Base-by-base conservation (phyloP, 208 protist species). In the Wallacemonas rigidus region DNA sequence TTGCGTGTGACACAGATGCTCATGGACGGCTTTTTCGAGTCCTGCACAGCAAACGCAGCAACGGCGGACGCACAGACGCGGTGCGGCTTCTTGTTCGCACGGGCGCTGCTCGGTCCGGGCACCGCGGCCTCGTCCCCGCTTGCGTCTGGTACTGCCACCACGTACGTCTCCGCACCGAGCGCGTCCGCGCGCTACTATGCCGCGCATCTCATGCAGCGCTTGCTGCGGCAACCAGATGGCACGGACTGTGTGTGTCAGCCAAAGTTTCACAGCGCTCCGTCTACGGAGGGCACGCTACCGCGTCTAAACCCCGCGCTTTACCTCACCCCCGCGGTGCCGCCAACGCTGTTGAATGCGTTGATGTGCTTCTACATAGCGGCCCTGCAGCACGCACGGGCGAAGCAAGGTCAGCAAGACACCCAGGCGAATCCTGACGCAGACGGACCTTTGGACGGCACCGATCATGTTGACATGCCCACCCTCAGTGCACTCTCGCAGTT, bases 181-280 rank as follows among this genome's bases (percentile, higher is more conserved):
- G 58, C 69, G n/a, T 45, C 63, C 1, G 71, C 83, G 11, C 91
- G 92, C 71, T 95, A 91, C 67, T 95, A 91, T 79, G 83, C 87
- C 0, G 92, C 88, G 0, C 76, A 90, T 26, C 69, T 95, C 12
- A 65, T 96, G 12, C 64, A 76, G n/a, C 50, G 58, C 17, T 60
- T 95, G 4, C 50, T 93, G 8, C 43, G 43, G 35, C 39, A 87
- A 11, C 76, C 87, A 6, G 63, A 9, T 51, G 26, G 65, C 0
- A 72, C 80, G 1, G 69, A 9, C 3, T 17, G 47, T 6, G 60
- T 65, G 41, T 65, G 60, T 17, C 60, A 65, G 43, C 60, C 60
- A 4, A 39, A 11, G 6, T 65, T 65, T 26, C 60, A 51, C 41
- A 26, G 7, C 38, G 60, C 60, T 3, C 60, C 60, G 9, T 26